These are phyloP conservation scores for Melastoma malabathricum DNA, from an alignment of 345 rosid species.

Conservation along the genomic window DNA sequence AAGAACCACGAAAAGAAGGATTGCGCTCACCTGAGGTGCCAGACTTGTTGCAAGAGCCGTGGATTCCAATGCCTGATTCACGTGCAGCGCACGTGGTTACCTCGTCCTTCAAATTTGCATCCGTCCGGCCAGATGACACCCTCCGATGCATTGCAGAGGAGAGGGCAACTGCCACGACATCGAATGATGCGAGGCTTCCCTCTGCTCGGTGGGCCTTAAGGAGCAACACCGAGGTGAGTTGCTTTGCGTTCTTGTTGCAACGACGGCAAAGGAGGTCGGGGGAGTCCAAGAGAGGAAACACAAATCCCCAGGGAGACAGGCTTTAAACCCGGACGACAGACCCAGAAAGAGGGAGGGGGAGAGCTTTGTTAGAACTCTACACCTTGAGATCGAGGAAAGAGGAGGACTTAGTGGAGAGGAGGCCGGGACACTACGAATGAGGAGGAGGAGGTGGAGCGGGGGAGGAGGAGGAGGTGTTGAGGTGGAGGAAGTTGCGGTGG, in stretches of 20 bases:
- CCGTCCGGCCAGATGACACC: conserved; percentile 68
- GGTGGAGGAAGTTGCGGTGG: no score
- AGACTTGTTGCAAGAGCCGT: conserved; percentile 97
- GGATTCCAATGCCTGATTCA: conserved; percentile 92
- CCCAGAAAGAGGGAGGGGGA: neutral
- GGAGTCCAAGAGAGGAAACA: neutral
- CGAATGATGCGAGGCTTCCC: conserved; percentile 77
- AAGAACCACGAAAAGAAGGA: conserved; percentile 97
- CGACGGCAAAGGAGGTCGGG: conserved; percentile 15
- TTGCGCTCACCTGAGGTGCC: conserved; percentile 73
- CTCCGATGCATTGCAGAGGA: conserved; percentile 61
- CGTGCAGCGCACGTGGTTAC: conserved; percentile 95
- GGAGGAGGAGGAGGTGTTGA: no score
- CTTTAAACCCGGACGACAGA: neutral
- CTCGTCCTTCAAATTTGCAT: conserved; percentile 27
- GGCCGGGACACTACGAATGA: no score
- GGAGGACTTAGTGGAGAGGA: no score
- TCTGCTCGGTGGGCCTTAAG: conserved; percentile 90
- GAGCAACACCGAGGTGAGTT: conserved; percentile 94
- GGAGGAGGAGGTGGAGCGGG: no score
- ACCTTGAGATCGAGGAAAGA: no score
- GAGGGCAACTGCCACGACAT: conserved; percentile 48
- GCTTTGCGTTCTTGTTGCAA: conserved; percentile 80
- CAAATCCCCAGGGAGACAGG: neutral
- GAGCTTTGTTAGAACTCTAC: neutral